Evolutionary conservation across 352 stramenopile genomes (phyloP).

Genomic region (Hyaloperonospora brassicae): DNA sequence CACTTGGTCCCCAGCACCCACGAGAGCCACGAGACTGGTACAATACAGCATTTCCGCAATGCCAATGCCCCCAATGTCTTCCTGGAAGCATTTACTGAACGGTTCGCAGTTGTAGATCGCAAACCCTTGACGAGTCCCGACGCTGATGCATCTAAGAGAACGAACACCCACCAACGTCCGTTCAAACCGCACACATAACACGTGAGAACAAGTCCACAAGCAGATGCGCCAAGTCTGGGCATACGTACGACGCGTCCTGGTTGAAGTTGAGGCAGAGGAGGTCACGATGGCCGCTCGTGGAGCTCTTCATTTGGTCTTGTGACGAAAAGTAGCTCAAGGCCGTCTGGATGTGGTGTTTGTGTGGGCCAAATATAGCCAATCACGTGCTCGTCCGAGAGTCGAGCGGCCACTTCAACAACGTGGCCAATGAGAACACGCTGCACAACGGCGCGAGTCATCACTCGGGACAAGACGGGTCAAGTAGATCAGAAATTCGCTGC

Average conservation of each 20-base stretch:
- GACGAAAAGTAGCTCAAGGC: neutral
- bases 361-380: slow-evolving; percentile 9
- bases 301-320: slow-evolving; percentile 33
- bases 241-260: slow-evolving; percentile 82
- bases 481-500: too few species aligned
- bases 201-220: neutral
- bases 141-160: slow-evolving; percentile 75
- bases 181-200: neutral
- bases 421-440: too few species aligned
- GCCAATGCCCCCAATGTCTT: slow-evolving; percentile 81
- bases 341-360: too few species aligned
- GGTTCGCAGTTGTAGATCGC: slow-evolving; percentile 89
- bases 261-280: slow-evolving; percentile 89
- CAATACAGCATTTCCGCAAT: slow-evolving; percentile 92
- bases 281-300: slow-evolving; percentile 39
- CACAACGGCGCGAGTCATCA: too few species aligned
- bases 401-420: too few species aligned
- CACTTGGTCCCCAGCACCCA: slow-evolving; percentile 85
- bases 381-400: neutral
- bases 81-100: slow-evolving; percentile 85
- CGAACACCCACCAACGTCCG: neutral
- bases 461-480: too few species aligned
- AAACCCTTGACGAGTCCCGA: slow-evolving; percentile 83
- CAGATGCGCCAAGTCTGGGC: neutral
- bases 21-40: slow-evolving; percentile 87